Conservation (phyloP, 805 yeast genomes). For the Tetrapisispora namnaoensis region DNA sequence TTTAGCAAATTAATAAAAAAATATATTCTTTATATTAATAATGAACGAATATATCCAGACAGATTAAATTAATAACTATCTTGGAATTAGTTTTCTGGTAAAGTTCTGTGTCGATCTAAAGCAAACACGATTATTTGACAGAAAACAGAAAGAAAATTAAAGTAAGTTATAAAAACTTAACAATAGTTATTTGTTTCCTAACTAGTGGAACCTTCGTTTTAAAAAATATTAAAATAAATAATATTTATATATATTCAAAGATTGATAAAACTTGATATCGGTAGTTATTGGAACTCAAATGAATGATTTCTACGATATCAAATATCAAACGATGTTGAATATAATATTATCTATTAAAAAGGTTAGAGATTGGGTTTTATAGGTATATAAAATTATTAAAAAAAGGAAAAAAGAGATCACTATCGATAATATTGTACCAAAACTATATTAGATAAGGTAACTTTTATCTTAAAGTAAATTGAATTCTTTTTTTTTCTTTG, state of each 20-base stretch:
- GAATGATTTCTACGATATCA: neutral
- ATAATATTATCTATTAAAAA: neutral
- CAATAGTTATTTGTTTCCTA: neutral
- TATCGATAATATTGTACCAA: neutral
- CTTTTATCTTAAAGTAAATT: neutral
- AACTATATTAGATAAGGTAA: neutral
- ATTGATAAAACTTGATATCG: neutral
- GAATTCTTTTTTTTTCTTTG: neutral
- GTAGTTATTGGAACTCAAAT: neutral
- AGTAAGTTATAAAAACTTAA: neutral
- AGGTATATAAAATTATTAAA: constrained; percentile 3
- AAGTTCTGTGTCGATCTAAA: neutral
- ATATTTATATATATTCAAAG: neutral
- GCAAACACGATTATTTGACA: neutral
- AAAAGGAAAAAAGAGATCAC: neutral
- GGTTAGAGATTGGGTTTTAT: neutral
- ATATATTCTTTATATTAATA: neutral
- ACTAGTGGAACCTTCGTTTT: constrained; percentile 2
- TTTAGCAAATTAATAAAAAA: neutral
- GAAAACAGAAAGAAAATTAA: neutral
- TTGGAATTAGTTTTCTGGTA: constrained; percentile 4
- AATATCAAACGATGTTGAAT: neutral
- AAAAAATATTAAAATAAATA: neutral
- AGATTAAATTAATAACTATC: constrained; percentile 29
- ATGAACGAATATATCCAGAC: constrained; percentile 12